Percentiles rank a stretch among this genome's conserved stretches.
Evolutionary conservation across 2,329 filamentous ascomycete genomes (phyloP).

Genomic region (Aureobasidium sp.): DNA sequence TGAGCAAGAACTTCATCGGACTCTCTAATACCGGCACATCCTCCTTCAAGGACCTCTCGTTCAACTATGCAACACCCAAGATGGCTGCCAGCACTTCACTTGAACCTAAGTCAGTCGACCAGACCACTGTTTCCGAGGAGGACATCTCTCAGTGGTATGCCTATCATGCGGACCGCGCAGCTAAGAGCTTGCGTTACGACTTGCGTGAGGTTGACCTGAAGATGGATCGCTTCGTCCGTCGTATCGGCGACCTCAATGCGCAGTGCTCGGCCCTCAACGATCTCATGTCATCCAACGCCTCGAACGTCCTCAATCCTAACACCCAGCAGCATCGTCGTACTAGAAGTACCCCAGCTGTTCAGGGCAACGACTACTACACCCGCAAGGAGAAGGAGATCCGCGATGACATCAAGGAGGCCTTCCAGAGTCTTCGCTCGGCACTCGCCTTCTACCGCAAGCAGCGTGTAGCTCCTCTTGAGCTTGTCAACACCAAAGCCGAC

Average conservation of each 20-base stretch:
- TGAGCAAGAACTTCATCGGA: neutral
- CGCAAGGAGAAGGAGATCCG: slow-evolving; percentile 12
- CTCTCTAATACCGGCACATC: neutral
- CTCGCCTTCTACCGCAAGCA: slow-evolving; percentile 12
- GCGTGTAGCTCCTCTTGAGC: slow-evolving; percentile 4
- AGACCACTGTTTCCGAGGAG: neutral
- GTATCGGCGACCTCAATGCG: slow-evolving; percentile 4
- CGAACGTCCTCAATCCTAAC: neutral
- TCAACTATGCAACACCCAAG: neutral
- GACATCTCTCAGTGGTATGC: neutral
- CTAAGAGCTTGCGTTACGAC: slow-evolving; percentile 14
- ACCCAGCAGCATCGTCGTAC: slow-evolving; percentile 13
- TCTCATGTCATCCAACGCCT: slow-evolving; percentile 5
- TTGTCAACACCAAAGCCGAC: slow-evolving; percentile 3
- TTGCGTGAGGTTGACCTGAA: slow-evolving; percentile 9
- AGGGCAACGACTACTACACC: slow-evolving; percentile 10
- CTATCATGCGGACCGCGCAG: slow-evolving; percentile 7
- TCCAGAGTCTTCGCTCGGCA: slow-evolving; percentile 4
- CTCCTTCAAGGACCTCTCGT: neutral
- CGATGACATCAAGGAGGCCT: slow-evolving; percentile 7
- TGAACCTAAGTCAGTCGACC: neutral
- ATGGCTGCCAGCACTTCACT: neutral
- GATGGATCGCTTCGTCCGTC: slow-evolving; percentile 9
- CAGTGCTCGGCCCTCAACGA: neutral
- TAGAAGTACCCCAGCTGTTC: slow-evolving; percentile 10